Evolutionary conservation across 1,284 basidiomycete genomes (phyloP), one percentile per base, ranked within the genome.

Genomic region (Coniophora puteana): DNA sequence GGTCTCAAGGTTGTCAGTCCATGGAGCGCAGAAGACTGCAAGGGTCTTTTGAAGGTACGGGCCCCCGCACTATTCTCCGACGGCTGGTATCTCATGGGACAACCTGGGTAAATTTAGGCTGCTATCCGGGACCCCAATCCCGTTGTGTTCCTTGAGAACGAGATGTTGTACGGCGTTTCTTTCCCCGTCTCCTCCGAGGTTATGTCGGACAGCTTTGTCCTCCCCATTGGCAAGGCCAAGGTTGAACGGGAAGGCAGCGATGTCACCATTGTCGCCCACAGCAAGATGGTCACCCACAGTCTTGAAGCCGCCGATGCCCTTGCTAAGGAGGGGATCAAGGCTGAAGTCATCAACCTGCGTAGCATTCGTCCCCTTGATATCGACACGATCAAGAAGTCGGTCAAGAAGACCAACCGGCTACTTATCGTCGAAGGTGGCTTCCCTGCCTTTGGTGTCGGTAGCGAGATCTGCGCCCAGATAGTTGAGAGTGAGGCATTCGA

Each of bases 111-210:
- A n/a, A n/a, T 18, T 10, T 52, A 93, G 90, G 68, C 93, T 43
- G 95, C 96, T 26, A 97, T 99, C 61, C 92, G 96, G 38, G 96
- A 99, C 67, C 93, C 93, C 45, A 99, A 97, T 73, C 93, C 94
- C 11, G 89, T 97, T 53, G 93, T 98, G 53, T 93, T 99, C 77
- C 85, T 99, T 40, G 96, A 99, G 65, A 99, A 99, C 69, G 96
- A 99, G 71, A 93, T 99, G 80, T 69, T 99, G 61, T 99, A 99
- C 72, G 96, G 96, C 68, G 81, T 93, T 51, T 80, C 84, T 16
- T 99, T 99, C 86, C 92, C 93, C 44, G 88, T 99, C 81, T 92
- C 92, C 32, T 67, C 84, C 51, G 95, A 96, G 63, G 93, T 90
- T 53, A 85, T 97, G 78, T 94, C 91, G 38, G 91, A 96, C 65